These are phyloP conservation scores for Suillus plorans DNA, from an alignment of 768 basidiomycete species.

Conservation along the genomic window DNA sequence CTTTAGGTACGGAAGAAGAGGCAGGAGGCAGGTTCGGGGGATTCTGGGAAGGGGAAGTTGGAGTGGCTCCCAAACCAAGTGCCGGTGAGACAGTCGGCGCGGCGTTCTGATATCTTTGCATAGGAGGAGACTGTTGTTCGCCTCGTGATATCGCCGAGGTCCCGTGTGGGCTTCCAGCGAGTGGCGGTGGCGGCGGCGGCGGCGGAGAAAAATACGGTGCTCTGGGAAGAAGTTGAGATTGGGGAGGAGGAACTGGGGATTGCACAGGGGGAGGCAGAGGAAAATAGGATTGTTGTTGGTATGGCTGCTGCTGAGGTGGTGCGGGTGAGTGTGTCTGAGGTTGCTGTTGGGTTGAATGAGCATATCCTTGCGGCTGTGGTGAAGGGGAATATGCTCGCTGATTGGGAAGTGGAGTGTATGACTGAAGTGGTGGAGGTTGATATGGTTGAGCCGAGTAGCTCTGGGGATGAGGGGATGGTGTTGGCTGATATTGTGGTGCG, in stretches of 20 bases:
- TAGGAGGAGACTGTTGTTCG: background rate
- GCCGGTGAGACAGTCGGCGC: background rate
- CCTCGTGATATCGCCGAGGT: background rate
- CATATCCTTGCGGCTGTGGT: conserved; percentile 2
- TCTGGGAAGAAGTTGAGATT: conserved; percentile 12
- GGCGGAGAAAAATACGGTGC: conserved; percentile 13
- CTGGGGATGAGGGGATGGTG: conserved; percentile 35
- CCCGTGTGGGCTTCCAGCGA: conserved; percentile 1
- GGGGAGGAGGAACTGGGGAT: conserved; percentile 11
- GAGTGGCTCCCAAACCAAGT: conserved; percentile 6
- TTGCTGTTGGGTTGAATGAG: conserved; percentile 14
- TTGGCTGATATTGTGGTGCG: conserved; percentile 8
- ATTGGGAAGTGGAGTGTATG: conserved; percentile 1
- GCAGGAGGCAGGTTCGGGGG: conserved; percentile 10
- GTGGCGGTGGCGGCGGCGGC: conserved; percentile 17
- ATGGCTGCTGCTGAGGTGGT: conserved; percentile 16
- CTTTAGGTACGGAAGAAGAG: conserved; percentile 14
- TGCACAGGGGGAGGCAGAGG: conserved; percentile 17
- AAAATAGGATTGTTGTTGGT: conserved; percentile 19
- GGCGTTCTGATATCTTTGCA: background rate
- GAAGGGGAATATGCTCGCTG: conserved; percentile 13
- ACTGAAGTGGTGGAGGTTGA: conserved; percentile 14
- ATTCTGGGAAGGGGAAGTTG: conserved; percentile 8
- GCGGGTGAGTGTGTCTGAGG: conserved; percentile 16
- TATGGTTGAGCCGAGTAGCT: conserved; percentile 14